Evolutionary conservation across 129 eudicot genomes (phyloP).

Genomic region (Flaveria trinervia): DNA sequence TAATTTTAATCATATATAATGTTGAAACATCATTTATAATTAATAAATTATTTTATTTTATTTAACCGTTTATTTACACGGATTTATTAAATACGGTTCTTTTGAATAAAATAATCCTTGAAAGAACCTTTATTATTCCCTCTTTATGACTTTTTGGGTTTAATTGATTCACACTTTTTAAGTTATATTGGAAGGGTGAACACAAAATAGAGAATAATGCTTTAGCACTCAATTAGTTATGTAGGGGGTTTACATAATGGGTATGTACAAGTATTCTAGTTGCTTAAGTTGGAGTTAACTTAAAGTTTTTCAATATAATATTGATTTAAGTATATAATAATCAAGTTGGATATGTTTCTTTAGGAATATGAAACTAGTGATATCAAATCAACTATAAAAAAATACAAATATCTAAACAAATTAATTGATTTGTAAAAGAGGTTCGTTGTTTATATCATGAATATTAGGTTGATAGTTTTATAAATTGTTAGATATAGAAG

Average conservation of each 20-base stretch:
- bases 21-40: too few species aligned
- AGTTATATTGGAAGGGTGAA: background rate
- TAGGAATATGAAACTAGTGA: conserved; percentile 21
- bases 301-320: conserved; percentile 8
- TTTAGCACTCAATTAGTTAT: background rate
- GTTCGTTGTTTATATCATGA: background rate
- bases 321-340: conserved; percentile 5
- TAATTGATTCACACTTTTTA: conserved; percentile 12
- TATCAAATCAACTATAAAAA: conserved; percentile 29
- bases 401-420: background rate
- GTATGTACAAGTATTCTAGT: conserved; percentile 9
- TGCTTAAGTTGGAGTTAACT: conserved; percentile 7
- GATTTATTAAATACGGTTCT: too few species aligned
- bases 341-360: background rate
- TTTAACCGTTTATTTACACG: too few species aligned
- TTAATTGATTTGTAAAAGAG: background rate
- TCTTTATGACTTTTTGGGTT: background rate
- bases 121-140: background rate
- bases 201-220: conserved; percentile 10
- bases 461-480: background rate
- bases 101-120: background rate
- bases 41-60: background rate
- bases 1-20: too few species aligned
- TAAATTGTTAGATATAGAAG: background rate
- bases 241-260: conserved; percentile 18